Conservation (phyloP, 1,139 yeast species). For the Wickerhamomyces sp. region DNA sequence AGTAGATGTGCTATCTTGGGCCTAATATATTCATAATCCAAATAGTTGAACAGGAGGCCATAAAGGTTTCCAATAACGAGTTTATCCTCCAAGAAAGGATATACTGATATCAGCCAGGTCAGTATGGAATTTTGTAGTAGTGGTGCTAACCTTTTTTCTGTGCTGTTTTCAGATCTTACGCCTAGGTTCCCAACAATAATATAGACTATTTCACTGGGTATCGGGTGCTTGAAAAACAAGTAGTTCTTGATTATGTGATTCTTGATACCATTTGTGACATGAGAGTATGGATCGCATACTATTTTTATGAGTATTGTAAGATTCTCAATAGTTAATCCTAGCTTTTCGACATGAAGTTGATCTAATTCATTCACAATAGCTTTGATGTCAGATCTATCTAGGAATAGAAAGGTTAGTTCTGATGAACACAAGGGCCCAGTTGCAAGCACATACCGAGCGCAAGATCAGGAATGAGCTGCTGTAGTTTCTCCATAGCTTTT, state of each 20-base stretch:
- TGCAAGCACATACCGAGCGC: neutral
- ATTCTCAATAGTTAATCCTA: conserved; percentile 10
- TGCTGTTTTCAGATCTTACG: conserved; percentile 17
- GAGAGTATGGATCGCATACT: conserved; percentile 6
- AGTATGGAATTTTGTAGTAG: conserved; percentile 29
- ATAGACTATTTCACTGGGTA: conserved; percentile 25
- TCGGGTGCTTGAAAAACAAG: conserved; percentile 28
- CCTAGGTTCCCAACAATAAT: conserved; percentile 29
- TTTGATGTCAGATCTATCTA: neutral
- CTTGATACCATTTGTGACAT: neutral
- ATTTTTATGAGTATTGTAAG: conserved; percentile 4
- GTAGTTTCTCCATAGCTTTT: no score
- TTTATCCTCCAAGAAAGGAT: conserved; percentile 26
- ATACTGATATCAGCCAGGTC: conserved; percentile 36
- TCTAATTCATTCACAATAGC: conserved; percentile 7
- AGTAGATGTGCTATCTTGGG: conserved; percentile 39
- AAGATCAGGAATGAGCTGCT: neutral
- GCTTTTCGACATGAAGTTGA: conserved; percentile 1
- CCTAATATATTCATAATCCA: conserved; percentile 41
- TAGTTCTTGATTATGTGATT: conserved; percentile 25
- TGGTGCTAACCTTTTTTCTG: conserved; percentile 15
- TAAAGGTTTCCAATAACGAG: conserved; percentile 25
- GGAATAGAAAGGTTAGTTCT: neutral
- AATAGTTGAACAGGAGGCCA: conserved; percentile 36
- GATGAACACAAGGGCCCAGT: neutral